Base-by-base conservation (phyloP, 345 rosid species). In the Carallia pectinifolia region DNA sequence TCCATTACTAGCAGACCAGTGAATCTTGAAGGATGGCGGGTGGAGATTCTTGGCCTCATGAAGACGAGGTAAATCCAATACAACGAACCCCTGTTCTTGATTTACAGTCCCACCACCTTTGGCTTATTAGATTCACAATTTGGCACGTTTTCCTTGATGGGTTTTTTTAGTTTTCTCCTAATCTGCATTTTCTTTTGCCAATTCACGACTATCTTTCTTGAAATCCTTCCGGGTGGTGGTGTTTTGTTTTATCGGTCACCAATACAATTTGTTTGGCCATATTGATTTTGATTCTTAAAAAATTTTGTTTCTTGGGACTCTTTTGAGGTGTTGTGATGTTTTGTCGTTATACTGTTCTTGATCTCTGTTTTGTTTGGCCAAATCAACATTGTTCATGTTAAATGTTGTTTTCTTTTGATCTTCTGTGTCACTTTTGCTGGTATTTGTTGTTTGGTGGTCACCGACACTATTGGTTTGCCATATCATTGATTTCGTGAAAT, bases 41-140 rank as follows among this genome's bases (percentile, higher is more conserved):
- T 12, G 62, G 48, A 16, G 23, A 31, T 33, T 64, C 59, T 12
- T 72, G 70, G 70, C 75, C 75, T 56, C 5, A 27, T 65, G 52
- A 48, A 44, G 40, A 56, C 4, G 65, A 71, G 75, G 75, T 71
- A 54, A 62, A 17, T 15, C 6, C 13, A 52, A 52, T 44, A 44
- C 50, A 12, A 40, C 10, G 10, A 3, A 44, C 10, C 17, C 50
- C 10, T 44, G 16, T 44, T 44, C 50, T 44, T 30, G 60, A 56
- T 27, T 23, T 27, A 19, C 60, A 19, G 6, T 56, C 60, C 31
- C 31, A 9, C 60, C 31, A 56, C 29, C 31, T 33, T 13, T 56
- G 60, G 60, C 60, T 27, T 23, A 7, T 56, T 56, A 7, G 60
- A 44, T 10, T 10, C 50, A 12, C 50, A 44, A 44, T 10, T 17